Base-by-base conservation (phyloP, 768 basidiomycete species). In the Suillus variegatus region DNA sequence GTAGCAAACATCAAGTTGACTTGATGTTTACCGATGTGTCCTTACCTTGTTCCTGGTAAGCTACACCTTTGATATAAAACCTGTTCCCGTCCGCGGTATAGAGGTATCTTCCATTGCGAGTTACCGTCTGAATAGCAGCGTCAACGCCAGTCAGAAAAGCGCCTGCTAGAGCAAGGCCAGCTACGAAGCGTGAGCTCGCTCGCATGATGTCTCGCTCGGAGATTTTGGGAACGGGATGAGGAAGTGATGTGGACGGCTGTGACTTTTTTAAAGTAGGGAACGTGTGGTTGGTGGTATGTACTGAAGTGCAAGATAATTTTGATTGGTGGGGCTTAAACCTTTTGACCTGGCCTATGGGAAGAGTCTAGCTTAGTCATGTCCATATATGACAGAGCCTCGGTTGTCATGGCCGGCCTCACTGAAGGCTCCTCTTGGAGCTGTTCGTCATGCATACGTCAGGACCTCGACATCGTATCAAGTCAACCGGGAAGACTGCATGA, bases 51-150 rank as follows among this genome's bases (percentile, higher is more conserved):
- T 85, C 82, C 75, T 94, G 93, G 77, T 95, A 95, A 13, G 92
- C 91, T 63, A 94, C 78, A 62, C 93, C 93, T 77, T 93, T 94
- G 79, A 97, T 91, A 78, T 88, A 95, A 79, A 96, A 97, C 62
- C 95, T 80, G 46, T 74, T 88, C 4, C 93, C 93, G 60, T 87
- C 84, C 4, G 84, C 84, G 47, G 84, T 85, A 77, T 95, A 97
- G 51, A 97, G 87, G 75, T 95, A 97, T 72, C 87, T 86, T 41
- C 93, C 94, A 36, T 80, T 74, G 52, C 93, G 85, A 46, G 89
- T 82, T 70, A 97, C 83, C 64, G 85, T 82, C 41, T 86, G 82
- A 52, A 95, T 81, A 64, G 92, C 92, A n/a, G 92, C 92, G n/a
- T 79, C 73, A n/a, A 85, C 87, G 43, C 80, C 75, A n/a, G 80